These are phyloP conservation scores for Ettlia oleoabundans DNA, from an alignment of 139 green algal species.

Conservation along the genomic window DNA sequence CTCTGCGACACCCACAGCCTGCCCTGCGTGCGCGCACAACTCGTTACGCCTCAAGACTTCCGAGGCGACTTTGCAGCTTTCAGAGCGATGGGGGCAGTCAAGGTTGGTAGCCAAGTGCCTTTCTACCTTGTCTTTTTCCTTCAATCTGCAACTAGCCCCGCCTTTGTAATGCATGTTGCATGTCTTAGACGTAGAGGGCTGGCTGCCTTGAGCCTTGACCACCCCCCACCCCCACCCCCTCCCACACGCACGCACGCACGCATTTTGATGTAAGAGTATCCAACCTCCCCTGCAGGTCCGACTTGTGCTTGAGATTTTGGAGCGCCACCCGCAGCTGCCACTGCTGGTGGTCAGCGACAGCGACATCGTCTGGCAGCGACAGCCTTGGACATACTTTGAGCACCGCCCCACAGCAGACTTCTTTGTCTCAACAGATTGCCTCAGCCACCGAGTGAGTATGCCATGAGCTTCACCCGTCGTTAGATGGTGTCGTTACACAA, in stretches of 20 bases:
- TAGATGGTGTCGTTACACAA: not conserved
- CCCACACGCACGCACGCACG: not conserved
- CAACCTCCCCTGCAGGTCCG: no score
- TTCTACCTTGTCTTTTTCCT: no score
- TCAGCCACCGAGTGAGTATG: not conserved
- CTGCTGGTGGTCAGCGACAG: conserved; percentile 16
- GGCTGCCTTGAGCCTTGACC: no score
- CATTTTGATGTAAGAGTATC: no score
- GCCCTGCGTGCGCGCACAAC: not conserved
- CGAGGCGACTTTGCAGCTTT: conserved; percentile 19
- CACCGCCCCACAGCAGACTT: not conserved
- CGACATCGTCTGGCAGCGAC: conserved; percentile 14
- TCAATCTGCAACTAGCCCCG: no score
- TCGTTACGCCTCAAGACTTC: not conserved
- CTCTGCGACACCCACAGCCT: not conserved
- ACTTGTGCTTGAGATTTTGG: not conserved
- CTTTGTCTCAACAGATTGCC: conserved; percentile 48
- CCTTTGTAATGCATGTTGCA: no score
- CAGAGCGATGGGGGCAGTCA: conserved; percentile 14
- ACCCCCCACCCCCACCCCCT: no score
- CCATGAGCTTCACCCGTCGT: not conserved
- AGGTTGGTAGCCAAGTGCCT: no score
- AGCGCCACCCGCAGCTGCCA: not conserved
- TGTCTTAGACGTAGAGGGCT: not conserved
- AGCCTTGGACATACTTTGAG: conserved; percentile 1